Percentiles rank a stretch among this genome's conserved stretches.
Conservation (phyloP, 2,329 filamentous ascomycete genomes). For the Colletotrichum noveboracense region DNA sequence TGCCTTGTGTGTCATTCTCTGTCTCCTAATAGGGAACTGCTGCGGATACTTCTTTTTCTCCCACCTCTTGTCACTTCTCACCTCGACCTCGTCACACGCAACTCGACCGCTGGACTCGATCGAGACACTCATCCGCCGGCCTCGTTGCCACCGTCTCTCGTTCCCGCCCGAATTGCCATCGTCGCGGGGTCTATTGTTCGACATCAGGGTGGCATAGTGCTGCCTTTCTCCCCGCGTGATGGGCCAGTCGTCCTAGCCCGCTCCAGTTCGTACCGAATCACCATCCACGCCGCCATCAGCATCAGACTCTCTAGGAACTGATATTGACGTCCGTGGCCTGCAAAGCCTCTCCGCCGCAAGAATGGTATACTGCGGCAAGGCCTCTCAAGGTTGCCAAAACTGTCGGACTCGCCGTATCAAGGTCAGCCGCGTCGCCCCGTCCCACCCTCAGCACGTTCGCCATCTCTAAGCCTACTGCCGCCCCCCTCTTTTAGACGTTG, state of each 20-base stretch:
- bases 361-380: conserved; percentile 64
- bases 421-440: conserved; percentile 39
- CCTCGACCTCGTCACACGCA: not conserved
- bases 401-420: conserved; percentile 61
- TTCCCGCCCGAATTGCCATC: not conserved
- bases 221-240: conserved; percentile 9
- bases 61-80: not conserved
- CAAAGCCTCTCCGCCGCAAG: not conserved
- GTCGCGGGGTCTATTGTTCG: not conserved
- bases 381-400: conserved; percentile 59
- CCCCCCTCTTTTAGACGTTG: not conserved
- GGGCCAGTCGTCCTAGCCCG: not conserved
- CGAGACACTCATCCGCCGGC: not conserved
- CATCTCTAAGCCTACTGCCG: not conserved
- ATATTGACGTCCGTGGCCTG: not conserved
- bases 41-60: not conserved
- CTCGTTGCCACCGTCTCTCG: not conserved
- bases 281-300: not conserved
- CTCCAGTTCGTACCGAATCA: not conserved
- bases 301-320: not conserved
- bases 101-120: not conserved
- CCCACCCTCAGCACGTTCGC: no score
- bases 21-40: not conserved
- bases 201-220: conserved; percentile 1
- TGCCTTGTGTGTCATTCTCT: not conserved